Conservation (phyloP, 345 rosid species). For the Dipteronia dyeriana region DNA sequence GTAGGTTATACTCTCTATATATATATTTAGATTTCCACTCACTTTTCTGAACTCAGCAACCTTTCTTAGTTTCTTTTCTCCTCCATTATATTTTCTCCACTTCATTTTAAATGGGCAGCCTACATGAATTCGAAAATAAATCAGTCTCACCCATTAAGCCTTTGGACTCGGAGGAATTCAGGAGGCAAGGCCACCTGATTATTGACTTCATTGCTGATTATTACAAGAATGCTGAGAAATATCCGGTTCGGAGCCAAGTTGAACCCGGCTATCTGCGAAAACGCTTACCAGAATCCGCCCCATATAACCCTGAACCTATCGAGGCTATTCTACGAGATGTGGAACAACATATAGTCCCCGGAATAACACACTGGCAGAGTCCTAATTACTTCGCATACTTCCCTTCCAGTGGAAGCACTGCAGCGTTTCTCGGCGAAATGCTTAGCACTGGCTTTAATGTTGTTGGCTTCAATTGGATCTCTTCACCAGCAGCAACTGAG, state of each 20-base stretch:
- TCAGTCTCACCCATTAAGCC: constrained; percentile 15
- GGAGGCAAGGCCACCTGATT: constrained; percentile 41
- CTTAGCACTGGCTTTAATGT: constrained; percentile 42
- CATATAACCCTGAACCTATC: constrained; percentile 28
- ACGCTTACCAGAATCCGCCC: constrained; percentile 40
- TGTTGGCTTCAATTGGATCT: constrained; percentile 46
- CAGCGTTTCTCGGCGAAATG: constrained; percentile 40
- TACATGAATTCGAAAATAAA: background rate
- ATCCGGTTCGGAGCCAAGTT: constrained; percentile 42
- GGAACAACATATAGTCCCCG: constrained; percentile 34
- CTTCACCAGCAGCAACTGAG: constrained; percentile 57
- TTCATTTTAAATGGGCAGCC: constrained; percentile 7
- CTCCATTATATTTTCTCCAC: too few relatives aligned
- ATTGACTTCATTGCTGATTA: constrained; percentile 47
- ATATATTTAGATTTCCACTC: too few relatives aligned
- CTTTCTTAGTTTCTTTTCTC: too few relatives aligned
- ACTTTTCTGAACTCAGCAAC: too few relatives aligned
- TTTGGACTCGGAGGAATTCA: constrained; percentile 39
- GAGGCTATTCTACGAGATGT: constrained; percentile 40
- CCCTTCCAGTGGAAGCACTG: constrained; percentile 28
- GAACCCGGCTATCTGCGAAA: constrained; percentile 41
- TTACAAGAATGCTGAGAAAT: constrained; percentile 37
- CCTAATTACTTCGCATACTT: constrained; percentile 45
- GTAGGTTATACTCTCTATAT: too few relatives aligned
- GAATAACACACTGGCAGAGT: constrained; percentile 52